phyloP scores from a whole-genome alignment of 139 green algal species.

The Ulvella scutata region DNA sequence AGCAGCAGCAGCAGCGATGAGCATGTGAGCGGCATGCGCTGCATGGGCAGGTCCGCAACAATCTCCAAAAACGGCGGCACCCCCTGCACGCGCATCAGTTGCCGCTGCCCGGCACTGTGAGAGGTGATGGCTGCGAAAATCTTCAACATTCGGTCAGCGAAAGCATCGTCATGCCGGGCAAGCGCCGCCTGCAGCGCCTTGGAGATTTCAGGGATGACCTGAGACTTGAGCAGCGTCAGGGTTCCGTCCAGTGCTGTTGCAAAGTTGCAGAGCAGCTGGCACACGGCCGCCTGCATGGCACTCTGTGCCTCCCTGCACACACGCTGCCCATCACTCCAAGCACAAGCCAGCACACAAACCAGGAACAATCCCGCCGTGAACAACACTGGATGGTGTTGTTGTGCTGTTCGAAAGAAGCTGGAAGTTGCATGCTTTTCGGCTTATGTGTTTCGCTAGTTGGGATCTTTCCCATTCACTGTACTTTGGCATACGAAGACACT shows the following conservation, averaged over 20 bases:
- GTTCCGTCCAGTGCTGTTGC: background rate
- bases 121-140: background rate
- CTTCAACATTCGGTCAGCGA: background rate
- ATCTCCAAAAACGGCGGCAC: background rate
- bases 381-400: no score
- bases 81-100: background rate
- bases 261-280: constrained; percentile 1
- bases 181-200: background rate
- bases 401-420: no score
- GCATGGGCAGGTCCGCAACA: background rate
- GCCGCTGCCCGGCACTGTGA: background rate
- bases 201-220: background rate
- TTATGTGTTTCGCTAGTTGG: no score
- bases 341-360: no score
- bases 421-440: no score
- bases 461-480: no score
- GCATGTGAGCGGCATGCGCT: background rate
- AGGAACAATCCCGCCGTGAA: no score
- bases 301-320: no score
- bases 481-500: no score
- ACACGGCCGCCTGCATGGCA: background rate
- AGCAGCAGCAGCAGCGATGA: background rate
- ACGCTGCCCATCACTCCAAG: no score
- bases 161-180: background rate
- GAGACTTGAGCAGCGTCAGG: background rate